These are phyloP conservation scores for Fusarium oxysporum DNA, from an alignment of 2,329 filamentous ascomycete genomes.

Conservation along the genomic window DNA sequence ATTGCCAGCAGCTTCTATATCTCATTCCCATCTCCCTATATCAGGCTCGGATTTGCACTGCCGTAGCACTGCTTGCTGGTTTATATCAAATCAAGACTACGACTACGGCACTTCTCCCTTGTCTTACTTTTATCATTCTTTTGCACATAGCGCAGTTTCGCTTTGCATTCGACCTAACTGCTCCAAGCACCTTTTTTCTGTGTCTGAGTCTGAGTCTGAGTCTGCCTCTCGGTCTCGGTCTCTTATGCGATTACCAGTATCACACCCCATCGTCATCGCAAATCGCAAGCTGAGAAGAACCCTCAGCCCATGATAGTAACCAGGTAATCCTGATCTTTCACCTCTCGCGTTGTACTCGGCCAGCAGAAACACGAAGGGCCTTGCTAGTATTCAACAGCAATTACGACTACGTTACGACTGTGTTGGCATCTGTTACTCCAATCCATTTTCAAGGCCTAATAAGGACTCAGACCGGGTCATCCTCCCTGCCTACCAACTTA, in stretches of 20 bases:
- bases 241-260: conserved; percentile 22
- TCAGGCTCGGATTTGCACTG: background rate
- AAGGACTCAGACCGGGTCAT: conserved; percentile 5
- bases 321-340: conserved; percentile 16
- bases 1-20: conserved; percentile 6
- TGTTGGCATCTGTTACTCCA: conserved; percentile 21
- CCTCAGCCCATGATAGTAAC: conserved; percentile 8
- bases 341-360: conserved; percentile 10
- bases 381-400: conserved; percentile 2
- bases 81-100: conserved; percentile 22
- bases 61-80: conserved; percentile 16
- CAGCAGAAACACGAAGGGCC: conserved; percentile 16
- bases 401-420: conserved; percentile 19
- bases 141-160: conserved; percentile 27
- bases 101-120: conserved; percentile 12
- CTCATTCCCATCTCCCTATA: background rate
- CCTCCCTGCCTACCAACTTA: conserved; percentile 19
- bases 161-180: conserved; percentile 22
- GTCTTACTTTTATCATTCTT: conserved; percentile 20
- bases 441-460: conserved; percentile 13
- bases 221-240: conserved; percentile 1
- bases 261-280: conserved; percentile 29
- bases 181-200: conserved; percentile 20
- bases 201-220: background rate
- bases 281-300: conserved; percentile 21